These are phyloP conservation scores for Botrytis galanthina DNA, from an alignment of 2,329 filamentous ascomycete species.

Conservation along the genomic window DNA sequence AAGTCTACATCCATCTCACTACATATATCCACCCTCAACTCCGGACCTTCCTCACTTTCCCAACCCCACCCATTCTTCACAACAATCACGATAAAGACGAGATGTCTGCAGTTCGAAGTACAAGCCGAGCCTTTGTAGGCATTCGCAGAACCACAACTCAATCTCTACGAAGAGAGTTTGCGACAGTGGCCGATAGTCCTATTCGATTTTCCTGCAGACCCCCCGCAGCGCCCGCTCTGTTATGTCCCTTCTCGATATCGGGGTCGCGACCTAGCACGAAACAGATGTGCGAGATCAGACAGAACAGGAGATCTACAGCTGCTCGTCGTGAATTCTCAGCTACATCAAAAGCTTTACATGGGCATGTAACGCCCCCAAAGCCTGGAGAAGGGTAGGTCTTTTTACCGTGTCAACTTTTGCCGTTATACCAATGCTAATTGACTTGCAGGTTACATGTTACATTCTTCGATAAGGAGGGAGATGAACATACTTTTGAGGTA, in stretches of 20 bases:
- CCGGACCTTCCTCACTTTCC: constrained; percentile 3
- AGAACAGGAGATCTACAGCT: constrained; percentile 2
- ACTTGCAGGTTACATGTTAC: constrained; percentile 73
- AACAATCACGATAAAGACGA: constrained; percentile 8
- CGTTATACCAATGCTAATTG: constrained; percentile 1
- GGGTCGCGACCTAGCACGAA: constrained; percentile 16
- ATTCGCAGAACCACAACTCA: constrained; percentile 23
- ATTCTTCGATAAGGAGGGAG: constrained; percentile 88
- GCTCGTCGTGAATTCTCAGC: constrained; percentile 57
- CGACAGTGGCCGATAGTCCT: constrained; percentile 16
- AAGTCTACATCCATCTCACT: constrained; percentile 11
- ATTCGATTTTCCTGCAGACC: constrained; percentile 19
- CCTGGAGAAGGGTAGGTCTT: constrained; percentile 80
- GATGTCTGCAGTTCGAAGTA: constrained; percentile 26
- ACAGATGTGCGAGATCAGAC: constrained; percentile 14
- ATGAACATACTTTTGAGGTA: constrained; percentile 74
- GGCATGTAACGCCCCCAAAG: constrained; percentile 79
- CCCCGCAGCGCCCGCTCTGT: constrained; percentile 1
- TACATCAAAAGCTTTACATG: constrained; percentile 62
- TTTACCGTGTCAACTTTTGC: background rate
- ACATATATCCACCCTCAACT: background rate
- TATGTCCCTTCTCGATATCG: constrained; percentile 14
- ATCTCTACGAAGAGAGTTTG: constrained; percentile 22
- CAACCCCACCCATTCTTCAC: background rate
- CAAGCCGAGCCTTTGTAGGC: constrained; percentile 17